Base-by-base conservation (phyloP, 768 basidiomycete species). In the Leccinum barrowsii region DNA sequence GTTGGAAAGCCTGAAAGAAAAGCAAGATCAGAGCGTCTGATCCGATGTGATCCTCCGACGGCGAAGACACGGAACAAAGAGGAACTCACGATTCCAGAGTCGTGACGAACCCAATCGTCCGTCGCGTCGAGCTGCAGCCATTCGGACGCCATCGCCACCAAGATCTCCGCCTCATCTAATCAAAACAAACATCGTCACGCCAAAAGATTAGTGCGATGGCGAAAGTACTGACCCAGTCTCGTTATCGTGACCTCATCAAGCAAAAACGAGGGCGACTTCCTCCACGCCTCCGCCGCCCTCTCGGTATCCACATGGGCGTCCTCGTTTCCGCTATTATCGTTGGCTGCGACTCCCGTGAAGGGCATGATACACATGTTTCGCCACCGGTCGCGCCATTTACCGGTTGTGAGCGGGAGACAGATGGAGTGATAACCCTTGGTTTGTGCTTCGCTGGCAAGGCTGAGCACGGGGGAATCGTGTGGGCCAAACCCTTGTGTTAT, bases 91-190 rank as follows among this genome's bases (percentile, higher is more conserved):
- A 96, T 90, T 75, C 96, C 97, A 48, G 94, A 89, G 69, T 99
- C 97, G 66, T 96, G 92, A 48, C 97, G 85, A 55, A 98, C 87
- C 81, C 95, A 93, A 66, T 94, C 92, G 73, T 98, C 94, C 0
- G 83, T 76, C 7, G 92, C 87, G 74, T 99, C 97, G 40, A 99
- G 79, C 71, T 97, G 93, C 3, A 99, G 80, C 97, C 97, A 99
- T 56, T 95, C 92, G 2, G 94, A 94, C 7, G 90, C 80, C 71
- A 97, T 82, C 5, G 80, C 87, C 13, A 91, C 84, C 37, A 90
- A 76, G 26, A 80, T 80, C 59, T 89, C 85, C 10, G 85, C 83
- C 66, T 93, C 90, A 71, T 91, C 91, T 92, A 64, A 42, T 19
- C 40, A 19, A 42, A 19, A 63, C 56, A 42, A 19, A 63, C 55